Evolutionary conservation across 2,329 filamentous ascomycete genomes (phyloP).

Genomic region (Neonectria sp.): DNA sequence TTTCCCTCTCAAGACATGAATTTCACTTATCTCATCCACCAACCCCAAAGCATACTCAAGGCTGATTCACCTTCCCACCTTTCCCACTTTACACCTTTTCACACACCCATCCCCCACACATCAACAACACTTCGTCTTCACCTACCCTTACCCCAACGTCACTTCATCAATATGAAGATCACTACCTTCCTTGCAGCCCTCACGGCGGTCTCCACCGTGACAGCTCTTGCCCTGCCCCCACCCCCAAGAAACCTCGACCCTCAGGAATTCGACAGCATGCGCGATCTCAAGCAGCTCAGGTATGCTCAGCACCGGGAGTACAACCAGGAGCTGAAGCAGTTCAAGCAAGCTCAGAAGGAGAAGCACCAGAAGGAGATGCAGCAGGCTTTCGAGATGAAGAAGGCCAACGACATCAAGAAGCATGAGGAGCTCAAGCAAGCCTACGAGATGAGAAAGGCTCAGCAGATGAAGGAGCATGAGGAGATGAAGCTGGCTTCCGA

Average conservation of each 20-base stretch:
- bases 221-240: background rate
- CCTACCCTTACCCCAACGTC: too few relatives aligned
- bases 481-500: background rate
- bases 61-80: background rate
- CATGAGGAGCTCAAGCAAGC: background rate
- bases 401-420: background rate
- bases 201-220: background rate
- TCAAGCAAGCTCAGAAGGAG: background rate
- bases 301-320: background rate
- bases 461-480: background rate
- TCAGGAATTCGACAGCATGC: background rate
- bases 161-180: background rate
- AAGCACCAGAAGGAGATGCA: background rate
- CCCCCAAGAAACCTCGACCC: background rate
- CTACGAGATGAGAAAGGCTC: background rate
- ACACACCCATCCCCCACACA: background rate
- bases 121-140: background rate
- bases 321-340: background rate
- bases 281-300: background rate
- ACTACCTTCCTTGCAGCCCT: background rate
- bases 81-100: background rate
- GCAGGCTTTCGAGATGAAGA: background rate
- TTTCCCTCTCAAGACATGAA: background rate
- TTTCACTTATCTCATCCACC: background rate
- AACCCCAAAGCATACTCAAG: too few relatives aligned